Evolutionary conservation across 352 stramenopile genomes (phyloP).

Genomic region (Globisporangium recalcitrans): DNA sequence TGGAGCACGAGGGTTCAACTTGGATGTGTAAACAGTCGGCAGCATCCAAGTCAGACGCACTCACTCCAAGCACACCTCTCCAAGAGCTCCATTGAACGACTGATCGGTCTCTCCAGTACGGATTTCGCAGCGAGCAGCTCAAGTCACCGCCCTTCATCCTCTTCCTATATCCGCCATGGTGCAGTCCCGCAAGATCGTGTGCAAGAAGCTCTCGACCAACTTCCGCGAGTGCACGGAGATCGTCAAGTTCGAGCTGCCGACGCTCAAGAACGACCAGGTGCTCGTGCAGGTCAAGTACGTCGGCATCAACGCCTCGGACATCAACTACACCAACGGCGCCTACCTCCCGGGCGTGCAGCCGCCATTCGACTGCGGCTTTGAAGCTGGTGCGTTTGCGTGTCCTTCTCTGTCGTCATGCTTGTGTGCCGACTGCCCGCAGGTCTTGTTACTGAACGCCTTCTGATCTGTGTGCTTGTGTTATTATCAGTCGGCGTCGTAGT

Average conservation of each 20-base stretch:
- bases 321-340: constrained; percentile 56
- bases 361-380: constrained; percentile 52
- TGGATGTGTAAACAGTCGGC: constrained; percentile 9
- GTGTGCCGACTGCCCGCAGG: no score
- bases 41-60: no score
- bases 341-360: constrained; percentile 42
- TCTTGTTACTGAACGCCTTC: neutral
- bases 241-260: constrained; percentile 36
- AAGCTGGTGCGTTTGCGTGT: constrained; percentile 21
- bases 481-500: constrained; percentile 27
- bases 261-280: constrained; percentile 44
- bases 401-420: neutral
- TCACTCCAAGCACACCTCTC: neutral
- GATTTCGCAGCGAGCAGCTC: constrained; percentile 1
- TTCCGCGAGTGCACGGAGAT: constrained; percentile 74
- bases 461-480: neutral
- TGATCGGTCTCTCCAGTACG: neutral
- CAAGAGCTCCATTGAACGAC: neutral
- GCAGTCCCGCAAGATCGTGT: constrained; percentile 74
- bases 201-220: constrained; percentile 73
- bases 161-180: constrained; percentile 21
- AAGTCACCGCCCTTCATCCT: neutral
- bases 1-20: constrained; percentile 4
- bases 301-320: constrained; percentile 43
- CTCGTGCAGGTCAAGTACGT: constrained; percentile 38